phyloP scores from a whole-genome alignment of 129 eudicot genomes.

The Helianthus tuberosus region DNA sequence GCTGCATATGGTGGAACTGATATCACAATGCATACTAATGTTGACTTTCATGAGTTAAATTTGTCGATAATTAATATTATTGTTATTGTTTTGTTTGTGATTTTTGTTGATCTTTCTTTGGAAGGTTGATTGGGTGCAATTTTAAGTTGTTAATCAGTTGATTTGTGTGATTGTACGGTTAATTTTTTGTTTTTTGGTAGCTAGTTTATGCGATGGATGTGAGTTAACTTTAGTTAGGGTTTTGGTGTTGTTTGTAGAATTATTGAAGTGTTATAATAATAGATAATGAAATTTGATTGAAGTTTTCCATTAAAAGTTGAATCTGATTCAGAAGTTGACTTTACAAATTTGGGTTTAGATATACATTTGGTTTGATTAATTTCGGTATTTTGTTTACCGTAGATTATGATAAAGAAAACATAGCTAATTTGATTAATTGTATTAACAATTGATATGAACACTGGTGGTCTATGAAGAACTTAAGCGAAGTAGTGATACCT shows the following conservation, averaged over 20 bases:
- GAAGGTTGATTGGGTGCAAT: no score
- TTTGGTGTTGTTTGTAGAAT: conserved; percentile 4
- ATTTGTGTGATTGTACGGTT: neutral
- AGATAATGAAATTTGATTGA: neutral
- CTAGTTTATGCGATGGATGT: neutral
- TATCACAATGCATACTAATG: neutral
- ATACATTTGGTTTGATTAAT: conserved; percentile 8
- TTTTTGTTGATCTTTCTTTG: no score
- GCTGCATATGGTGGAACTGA: no score
- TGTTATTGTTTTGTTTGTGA: neutral
- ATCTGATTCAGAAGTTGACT: neutral
- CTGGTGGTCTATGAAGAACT: no score
- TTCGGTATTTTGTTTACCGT: neutral
- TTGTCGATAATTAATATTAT: no score
- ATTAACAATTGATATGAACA: neutral
- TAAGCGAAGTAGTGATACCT: no score
- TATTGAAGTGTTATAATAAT: neutral
- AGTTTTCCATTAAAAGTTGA: neutral
- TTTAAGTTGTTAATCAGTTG: no score
- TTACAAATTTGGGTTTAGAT: conserved; percentile 3
- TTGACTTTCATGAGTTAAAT: neutral
- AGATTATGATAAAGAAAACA: neutral
- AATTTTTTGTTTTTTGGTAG: neutral
- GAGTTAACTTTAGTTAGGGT: conserved; percentile 3
- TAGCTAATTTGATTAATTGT: neutral